Base-by-base conservation (phyloP, 148 eudicot genomes). In the Linanthus parryae region DNA sequence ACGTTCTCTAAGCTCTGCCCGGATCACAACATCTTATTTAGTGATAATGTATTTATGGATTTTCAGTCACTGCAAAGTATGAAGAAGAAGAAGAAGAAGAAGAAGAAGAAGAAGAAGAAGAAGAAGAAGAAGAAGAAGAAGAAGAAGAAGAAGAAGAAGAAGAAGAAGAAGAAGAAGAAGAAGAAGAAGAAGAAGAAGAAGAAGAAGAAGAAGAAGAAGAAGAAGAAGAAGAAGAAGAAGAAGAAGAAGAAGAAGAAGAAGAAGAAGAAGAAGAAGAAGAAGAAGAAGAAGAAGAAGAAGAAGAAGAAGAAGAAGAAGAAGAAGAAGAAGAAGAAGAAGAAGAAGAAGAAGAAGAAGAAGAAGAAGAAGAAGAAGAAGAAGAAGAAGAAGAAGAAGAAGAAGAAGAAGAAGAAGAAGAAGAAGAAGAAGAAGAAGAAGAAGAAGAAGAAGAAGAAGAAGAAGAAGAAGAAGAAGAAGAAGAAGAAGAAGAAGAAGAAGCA, bases 41-140 rank as follows among this genome's bases (percentile, higher is more conserved):
- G n/a, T n/a, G n/a, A n/a, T n/a, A n/a, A n/a, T n/a, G n/a, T n/a
- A n/a, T n/a, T n/a, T n/a, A n/a, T n/a, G n/a, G n/a, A n/a, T n/a
- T n/a, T n/a, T n/a, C n/a, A n/a, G n/a, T n/a, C n/a, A n/a, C n/a
- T n/a, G n/a, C 37, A 33, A 33, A 33, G 37, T 33, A 33, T 33
- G 37, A 33, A 33, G 37, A 33, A 33, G 37, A 33, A 33, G 37
- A 33, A 33, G 37, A 33, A 33, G 37, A 33, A 33, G 37, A 33
- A 33, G 37, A 33, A 33, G 37, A 33, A 33, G 37, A 33, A 33
- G 37, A 33, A 33, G 37, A 33, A 33, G 37, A 33, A 33, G 37
- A 33, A 33, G 37, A 33, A 33, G 37, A 33, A 33, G 37, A 33
- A 33, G 37, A 33, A 33, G 37, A 33, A 33, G 37, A 33, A 33